phyloP scores from a whole-genome alignment of 805 yeast genomes.

The Pichia kluyveri region DNA sequence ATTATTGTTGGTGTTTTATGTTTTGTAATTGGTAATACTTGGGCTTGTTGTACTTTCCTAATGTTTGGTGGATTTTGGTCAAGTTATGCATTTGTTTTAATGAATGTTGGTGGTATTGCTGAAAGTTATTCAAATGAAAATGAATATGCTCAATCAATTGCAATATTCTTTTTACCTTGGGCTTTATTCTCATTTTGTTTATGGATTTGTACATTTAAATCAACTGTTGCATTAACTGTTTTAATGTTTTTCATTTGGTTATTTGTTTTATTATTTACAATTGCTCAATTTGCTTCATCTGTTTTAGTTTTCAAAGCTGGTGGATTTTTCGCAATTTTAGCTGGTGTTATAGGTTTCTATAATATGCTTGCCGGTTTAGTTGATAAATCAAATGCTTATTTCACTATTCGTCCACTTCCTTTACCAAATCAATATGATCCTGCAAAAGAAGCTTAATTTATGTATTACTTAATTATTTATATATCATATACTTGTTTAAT shows the following conservation, averaged over 20 bases:
- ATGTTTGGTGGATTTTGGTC: constrained; percentile 52
- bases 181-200: constrained; percentile 39
- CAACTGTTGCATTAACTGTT: constrained; percentile 33
- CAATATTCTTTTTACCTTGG: constrained; percentile 43
- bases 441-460: constrained; percentile 2
- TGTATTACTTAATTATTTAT: background rate
- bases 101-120: constrained; percentile 34
- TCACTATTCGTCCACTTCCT: constrained; percentile 39
- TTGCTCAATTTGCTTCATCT: constrained; percentile 32
- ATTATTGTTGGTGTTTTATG: constrained; percentile 45
- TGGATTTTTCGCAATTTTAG: constrained; percentile 37
- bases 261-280: constrained; percentile 37
- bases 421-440: constrained; percentile 32
- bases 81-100: constrained; percentile 37
- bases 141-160: constrained; percentile 36
- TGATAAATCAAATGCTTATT: constrained; percentile 48
- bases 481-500: background rate
- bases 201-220: constrained; percentile 38
- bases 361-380: constrained; percentile 39
- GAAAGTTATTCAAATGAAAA: constrained; percentile 29
- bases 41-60: constrained; percentile 45
- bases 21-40: constrained; percentile 41
- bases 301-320: constrained; percentile 32
- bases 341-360: constrained; percentile 37
- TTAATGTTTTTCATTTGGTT: constrained; percentile 36